Conservation (phyloP, 139 green algal genomes). For the Chlamydomonas sphaeroides region DNA sequence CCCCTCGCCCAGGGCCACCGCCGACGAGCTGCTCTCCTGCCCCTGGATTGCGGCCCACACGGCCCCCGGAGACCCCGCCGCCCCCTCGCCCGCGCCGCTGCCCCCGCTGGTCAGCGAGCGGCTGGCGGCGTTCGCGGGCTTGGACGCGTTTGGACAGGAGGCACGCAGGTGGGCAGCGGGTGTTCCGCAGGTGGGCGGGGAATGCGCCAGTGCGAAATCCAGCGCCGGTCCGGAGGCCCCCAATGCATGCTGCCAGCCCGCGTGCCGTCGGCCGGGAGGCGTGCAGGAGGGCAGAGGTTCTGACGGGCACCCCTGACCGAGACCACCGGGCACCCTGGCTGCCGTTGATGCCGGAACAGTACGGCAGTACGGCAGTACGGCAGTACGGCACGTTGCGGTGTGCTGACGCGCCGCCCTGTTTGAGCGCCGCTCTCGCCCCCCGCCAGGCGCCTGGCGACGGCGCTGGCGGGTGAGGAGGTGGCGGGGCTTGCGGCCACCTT, state of each 20-base stretch:
- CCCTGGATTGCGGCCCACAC: slow-evolving; percentile 20
- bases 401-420: no score
- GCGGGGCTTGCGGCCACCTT: slow-evolving; percentile 60
- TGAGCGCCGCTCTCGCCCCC: no score
- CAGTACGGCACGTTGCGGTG: no score
- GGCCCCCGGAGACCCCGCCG: slow-evolving; percentile 13
- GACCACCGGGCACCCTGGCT: no score
- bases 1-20: slow-evolving; percentile 55
- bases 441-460: slow-evolving; percentile 3
- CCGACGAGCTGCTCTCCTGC: slow-evolving; percentile 62
- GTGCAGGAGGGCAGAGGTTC: no score
- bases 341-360: no score
- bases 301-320: no score
- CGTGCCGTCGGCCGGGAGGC: no score
- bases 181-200: no score
- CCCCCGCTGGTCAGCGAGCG: slow-evolving; percentile 73
- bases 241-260: no score
- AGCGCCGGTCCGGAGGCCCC: not conserved
- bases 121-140: slow-evolving; percentile 85
- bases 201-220: no score
- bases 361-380: not conserved
- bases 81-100: slow-evolving; percentile 3
- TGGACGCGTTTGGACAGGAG: slow-evolving; percentile 82
- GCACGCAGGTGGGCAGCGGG: not conserved
- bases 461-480: slow-evolving; percentile 66